Conservation (phyloP, 768 basidiomycete species). For the Austroboletus eburneus region DNA sequence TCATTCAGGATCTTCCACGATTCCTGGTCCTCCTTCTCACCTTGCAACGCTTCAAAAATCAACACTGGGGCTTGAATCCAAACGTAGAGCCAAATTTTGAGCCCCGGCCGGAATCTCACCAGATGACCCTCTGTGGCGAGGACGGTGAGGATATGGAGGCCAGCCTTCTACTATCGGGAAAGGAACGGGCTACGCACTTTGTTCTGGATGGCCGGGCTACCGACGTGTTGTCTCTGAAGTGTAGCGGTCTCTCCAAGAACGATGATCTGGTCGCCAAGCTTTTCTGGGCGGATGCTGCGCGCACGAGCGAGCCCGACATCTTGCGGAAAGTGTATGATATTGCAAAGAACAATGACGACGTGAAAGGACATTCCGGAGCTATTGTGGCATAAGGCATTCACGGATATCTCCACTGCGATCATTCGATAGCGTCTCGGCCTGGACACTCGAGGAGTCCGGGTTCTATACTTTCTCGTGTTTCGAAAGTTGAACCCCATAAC, state of each 20-base stretch:
- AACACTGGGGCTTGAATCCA: slow-evolving; percentile 8
- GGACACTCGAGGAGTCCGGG: too few relatives aligned
- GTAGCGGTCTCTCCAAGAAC: background rate
- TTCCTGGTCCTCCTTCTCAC: slow-evolving; percentile 7
- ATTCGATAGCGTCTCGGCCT: too few relatives aligned
- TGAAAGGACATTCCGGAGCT: background rate
- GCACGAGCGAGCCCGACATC: slow-evolving; percentile 9
- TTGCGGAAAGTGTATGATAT: slow-evolving; percentile 1
- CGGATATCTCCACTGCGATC: too few relatives aligned
- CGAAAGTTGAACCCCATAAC: too few relatives aligned
- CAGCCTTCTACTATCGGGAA: background rate
- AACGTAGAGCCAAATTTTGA: background rate
- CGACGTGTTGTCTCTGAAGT: background rate
- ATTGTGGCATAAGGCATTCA: too few relatives aligned
- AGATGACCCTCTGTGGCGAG: background rate
- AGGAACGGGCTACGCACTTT: slow-evolving; percentile 1
- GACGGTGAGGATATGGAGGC: background rate
- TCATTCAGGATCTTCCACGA: slow-evolving; percentile 10
- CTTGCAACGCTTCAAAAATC: slow-evolving; percentile 5
- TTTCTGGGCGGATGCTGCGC: background rate
- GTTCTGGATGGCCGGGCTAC: slow-evolving; percentile 6
- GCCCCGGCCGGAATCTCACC: background rate
- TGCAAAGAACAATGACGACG: background rate
- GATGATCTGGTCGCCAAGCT: background rate
- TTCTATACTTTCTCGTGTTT: too few relatives aligned